Base-by-base conservation (phyloP, 495 filamentous ascomycete genomes). In the Trichoderma virens region DNA sequence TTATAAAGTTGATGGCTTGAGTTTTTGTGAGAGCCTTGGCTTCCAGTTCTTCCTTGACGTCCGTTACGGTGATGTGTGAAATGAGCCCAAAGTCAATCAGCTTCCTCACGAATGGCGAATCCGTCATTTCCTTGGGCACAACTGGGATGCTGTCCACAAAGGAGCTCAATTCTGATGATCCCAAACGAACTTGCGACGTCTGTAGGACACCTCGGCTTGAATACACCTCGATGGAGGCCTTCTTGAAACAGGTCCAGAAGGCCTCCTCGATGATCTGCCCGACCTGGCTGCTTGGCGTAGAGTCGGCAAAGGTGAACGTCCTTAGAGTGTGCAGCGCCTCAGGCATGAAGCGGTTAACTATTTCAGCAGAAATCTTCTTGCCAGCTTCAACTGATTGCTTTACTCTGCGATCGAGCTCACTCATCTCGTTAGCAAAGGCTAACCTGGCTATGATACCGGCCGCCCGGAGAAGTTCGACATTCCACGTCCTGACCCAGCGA, bases 71-170 rank as follows among this genome's bases (percentile, higher is more conserved):
- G 45, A 97, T 88, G 59, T 92, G 88, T 14, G 86, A 88, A 27
- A 99, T 82, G 61, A 96, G 73, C 0, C 89, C 91, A 66, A 89
- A 90, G 27, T 90, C 88, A 60, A 84, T 86, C 43, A 99, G 75
- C 61, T 88, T 90, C 60, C 81, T 80, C 54, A 97, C 84, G 67
- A 99, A 93, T 0, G 82, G 81, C 30, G 79, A 81, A 13, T 83
- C 75, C 28, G 85, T 81, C 65, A 98, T 81, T 45, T 85, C 86
- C 47, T 91, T 84, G 2, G 93, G 89, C 30, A 99, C 76, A 27
- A 93, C 86, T 2, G 95, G 92, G 64, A 98, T 92, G n/a, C 88
- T 87, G 47, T 92, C 88, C 65, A 98, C 86, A 71, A 99, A 99
- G 39, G 81, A 79, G 61, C 85, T 89, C 28, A 96, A 75, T 67